A percentile compares a stretch with the other conserved stretches of the same genome.
phyloP scores from a whole-genome alignment of 345 rosid genomes.

The Turnera subulata region DNA sequence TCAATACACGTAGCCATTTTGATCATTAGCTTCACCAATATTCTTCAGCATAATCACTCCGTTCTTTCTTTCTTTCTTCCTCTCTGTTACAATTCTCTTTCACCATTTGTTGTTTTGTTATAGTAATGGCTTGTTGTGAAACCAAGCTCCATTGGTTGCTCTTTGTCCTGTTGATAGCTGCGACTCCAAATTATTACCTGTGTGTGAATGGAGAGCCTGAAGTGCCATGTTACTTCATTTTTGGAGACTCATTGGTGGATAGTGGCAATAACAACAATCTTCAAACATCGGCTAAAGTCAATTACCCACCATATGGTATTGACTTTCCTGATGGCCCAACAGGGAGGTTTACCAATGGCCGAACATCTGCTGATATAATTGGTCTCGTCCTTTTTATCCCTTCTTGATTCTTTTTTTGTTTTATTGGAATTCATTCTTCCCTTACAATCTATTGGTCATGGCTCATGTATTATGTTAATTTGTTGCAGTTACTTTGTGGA shows the following conservation, averaged over 20 bases:
- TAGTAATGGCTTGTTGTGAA: neutral
- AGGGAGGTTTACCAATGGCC: constrained; percentile 17
- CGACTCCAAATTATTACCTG: neutral
- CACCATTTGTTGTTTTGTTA: neutral
- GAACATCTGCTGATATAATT: constrained; percentile 10
- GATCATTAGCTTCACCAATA: no score
- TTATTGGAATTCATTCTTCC: neutral
- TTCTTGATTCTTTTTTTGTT: no score
- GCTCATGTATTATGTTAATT: no score
- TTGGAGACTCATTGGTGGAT: constrained; percentile 20
- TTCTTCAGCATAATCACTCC: no score
- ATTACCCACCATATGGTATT: constrained; percentile 14
- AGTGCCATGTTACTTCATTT: constrained; percentile 18
- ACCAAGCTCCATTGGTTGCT: neutral
- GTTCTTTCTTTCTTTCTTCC: neutral
- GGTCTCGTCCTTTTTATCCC: neutral
- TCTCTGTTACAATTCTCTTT: no score
- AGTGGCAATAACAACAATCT: constrained; percentile 18
- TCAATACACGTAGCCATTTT: neutral
- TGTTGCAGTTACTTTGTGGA: no score
- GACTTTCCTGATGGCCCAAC: constrained; percentile 18
- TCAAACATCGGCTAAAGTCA: constrained; percentile 4
- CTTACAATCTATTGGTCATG: no score
- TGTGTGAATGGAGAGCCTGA: constrained; percentile 4
- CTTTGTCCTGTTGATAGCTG: neutral